Evolutionary conservation across 352 stramenopile genomes (phyloP).

Genomic region (Pythium vanterpoolii): DNA sequence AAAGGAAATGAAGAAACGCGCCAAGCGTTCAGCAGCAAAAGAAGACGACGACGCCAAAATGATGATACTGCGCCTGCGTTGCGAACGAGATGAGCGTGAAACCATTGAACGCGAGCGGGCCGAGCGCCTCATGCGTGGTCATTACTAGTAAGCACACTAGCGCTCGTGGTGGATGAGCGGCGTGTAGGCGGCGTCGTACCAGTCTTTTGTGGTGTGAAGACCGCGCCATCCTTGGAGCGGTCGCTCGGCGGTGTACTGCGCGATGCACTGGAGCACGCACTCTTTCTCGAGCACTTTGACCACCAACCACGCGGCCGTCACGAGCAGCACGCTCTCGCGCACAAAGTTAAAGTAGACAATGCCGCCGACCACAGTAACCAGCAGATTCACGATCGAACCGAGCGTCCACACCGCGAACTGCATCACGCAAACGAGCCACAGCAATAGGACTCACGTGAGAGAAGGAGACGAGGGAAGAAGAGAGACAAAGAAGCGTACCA

Average conservation of each 20-base stretch:
- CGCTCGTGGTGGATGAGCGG: conserved; percentile 69
- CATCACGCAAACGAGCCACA: background rate
- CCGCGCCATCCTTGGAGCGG: conserved; percentile 69
- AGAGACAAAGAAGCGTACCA: conserved; percentile 26
- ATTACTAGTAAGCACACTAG: conserved; percentile 11
- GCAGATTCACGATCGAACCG: conserved; percentile 65
- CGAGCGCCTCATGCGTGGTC: conserved; percentile 12
- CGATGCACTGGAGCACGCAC: conserved; percentile 64
- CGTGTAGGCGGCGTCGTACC: conserved; percentile 84
- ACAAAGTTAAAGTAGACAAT: conserved; percentile 62
- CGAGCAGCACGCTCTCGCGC: conserved; percentile 65
- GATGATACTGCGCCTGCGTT: conserved; percentile 15
- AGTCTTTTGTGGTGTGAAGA: conserved; percentile 81
- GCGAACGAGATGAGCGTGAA: conserved; percentile 23
- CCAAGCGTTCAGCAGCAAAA: background rate
- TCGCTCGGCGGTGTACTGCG: conserved; percentile 69
- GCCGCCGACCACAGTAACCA: conserved; percentile 54
- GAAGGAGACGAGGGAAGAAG: background rate
- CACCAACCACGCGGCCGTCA: conserved; percentile 43
- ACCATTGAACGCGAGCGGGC: conserved; percentile 11
- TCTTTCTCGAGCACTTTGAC: conserved; percentile 77
- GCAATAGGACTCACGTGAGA: background rate
- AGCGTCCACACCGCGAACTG: conserved; percentile 67
- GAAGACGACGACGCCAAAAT: background rate
- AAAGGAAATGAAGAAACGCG: conserved; percentile 15